Evolutionary conservation across 108 stramenopile species (phyloP).

Genomic region (Schizochytrium sp.): DNA sequence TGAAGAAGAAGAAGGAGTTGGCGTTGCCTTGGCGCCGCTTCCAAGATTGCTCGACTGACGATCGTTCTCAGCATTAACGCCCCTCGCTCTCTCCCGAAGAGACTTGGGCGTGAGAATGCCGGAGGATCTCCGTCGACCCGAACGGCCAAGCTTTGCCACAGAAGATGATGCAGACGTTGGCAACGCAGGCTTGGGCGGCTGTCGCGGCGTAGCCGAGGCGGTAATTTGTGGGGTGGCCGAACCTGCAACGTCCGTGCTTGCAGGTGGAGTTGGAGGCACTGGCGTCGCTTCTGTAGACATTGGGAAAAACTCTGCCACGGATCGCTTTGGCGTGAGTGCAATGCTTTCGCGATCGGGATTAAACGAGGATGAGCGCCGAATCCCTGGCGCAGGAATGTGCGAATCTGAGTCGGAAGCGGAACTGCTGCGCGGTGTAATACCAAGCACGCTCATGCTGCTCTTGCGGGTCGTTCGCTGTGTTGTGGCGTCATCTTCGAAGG

Average conservation of each 20-base stretch:
- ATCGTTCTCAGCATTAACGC: background rate
- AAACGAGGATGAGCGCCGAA: background rate
- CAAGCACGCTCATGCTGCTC: background rate
- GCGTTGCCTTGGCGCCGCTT: background rate
- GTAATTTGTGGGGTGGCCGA: too few species aligned
- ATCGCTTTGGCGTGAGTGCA: too few species aligned
- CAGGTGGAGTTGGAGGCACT: too few species aligned
- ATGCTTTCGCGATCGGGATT: background rate
- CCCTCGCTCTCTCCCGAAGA: background rate
- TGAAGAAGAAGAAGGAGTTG: background rate
- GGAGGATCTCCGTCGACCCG: background rate
- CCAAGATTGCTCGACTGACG: background rate
- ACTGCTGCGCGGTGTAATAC: background rate
- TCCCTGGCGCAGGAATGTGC: background rate
- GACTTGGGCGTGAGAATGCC: background rate
- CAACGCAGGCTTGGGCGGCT: too few species aligned
- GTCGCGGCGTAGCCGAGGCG: too few species aligned
- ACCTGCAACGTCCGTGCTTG: too few species aligned
- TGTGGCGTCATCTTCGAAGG: background rate
- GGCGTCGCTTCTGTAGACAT: too few species aligned
- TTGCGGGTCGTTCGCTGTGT: background rate
- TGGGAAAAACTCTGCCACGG: too few species aligned
- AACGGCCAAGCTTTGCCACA: background rate
- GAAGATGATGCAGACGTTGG: too few species aligned
- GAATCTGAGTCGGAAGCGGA: background rate